These are phyloP conservation scores for Eucalyptus cloeziana DNA, from an alignment of 345 rosid genomes.

Conservation along the genomic window DNA sequence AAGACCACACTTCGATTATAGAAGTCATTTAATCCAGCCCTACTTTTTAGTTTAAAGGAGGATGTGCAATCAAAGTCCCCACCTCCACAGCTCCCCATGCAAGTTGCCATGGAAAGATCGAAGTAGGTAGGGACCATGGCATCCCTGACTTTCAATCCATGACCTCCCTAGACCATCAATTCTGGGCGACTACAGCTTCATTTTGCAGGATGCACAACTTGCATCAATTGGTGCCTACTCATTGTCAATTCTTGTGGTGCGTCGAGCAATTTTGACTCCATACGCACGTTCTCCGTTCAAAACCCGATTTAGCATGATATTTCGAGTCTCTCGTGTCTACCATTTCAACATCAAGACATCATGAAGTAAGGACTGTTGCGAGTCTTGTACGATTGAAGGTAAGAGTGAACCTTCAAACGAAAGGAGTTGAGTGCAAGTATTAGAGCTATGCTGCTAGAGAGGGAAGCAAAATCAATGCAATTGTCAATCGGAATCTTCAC, in stretches of 20 bases:
- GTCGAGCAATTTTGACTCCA: accelerated
- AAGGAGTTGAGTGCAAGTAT: too few relatives aligned
- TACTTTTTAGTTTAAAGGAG: neutral
- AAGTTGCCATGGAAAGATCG: neutral
- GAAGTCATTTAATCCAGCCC: neutral
- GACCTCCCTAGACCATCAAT: neutral
- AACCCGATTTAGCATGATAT: neutral
- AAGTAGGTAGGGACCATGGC: neutral
- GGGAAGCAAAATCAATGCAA: too few relatives aligned
- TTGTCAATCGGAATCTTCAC: too few relatives aligned
- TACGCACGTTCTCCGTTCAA: accelerated
- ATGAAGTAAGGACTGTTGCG: too few relatives aligned
- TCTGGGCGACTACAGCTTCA: neutral
- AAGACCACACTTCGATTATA: neutral
- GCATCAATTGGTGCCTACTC: neutral
- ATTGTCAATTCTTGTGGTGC: neutral
- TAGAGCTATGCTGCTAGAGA: too few relatives aligned
- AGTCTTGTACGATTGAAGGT: too few relatives aligned
- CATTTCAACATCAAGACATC: too few relatives aligned
- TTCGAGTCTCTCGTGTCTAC: too few relatives aligned
- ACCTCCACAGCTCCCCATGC: neutral
- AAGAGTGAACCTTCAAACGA: too few relatives aligned
- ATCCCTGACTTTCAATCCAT: neutral
- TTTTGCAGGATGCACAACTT: neutral
- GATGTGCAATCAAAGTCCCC: neutral